Conservation (phyloP, 2,329 filamentous ascomycete genomes). For the Pseudocercospora cruenta region DNA sequence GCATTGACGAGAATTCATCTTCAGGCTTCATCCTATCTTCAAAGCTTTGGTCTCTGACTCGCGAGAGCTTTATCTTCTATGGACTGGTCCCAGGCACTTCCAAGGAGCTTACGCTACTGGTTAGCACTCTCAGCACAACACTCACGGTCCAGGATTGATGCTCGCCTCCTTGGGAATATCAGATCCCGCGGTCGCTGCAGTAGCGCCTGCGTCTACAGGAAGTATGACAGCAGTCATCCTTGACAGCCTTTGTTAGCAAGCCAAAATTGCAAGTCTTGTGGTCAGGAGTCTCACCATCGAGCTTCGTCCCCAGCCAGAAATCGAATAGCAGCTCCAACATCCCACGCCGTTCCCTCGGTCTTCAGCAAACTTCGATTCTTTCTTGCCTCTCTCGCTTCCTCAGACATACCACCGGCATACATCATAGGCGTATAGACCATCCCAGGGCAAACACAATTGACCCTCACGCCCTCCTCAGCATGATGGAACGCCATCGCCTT, state of each 20-base stretch:
- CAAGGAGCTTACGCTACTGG: conserved; percentile 1
- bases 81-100: conserved; percentile 6
- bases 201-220: conserved; percentile 54
- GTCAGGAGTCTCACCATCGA: conserved; percentile 45
- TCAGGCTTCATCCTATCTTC: not conserved
- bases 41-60: not conserved
- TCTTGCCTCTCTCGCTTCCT: conserved; percentile 54
- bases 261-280: no score
- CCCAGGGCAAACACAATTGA: conserved; percentile 60
- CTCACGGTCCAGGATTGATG: conserved; percentile 19
- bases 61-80: not conserved
- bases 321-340: conserved; percentile 55
- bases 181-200: conserved; percentile 45
- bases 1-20: not conserved
- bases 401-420: conserved; percentile 55
- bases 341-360: conserved; percentile 60
- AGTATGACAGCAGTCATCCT: conserved; percentile 48
- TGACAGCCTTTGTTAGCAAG: not conserved
- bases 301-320: conserved; percentile 59
- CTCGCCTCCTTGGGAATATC: conserved; percentile 41
- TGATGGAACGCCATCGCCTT: conserved; percentile 61
- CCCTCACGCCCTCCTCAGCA: conserved; percentile 53
- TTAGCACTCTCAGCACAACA: not conserved
- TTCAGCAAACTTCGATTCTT: conserved; percentile 56
- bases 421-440: conserved; percentile 63